A percentile compares a stretch with the other conserved stretches of the same genome.
Evolutionary conservation across 1,284 basidiomycete species (phyloP).

Genomic region (Ceratobasidium sp.): DNA sequence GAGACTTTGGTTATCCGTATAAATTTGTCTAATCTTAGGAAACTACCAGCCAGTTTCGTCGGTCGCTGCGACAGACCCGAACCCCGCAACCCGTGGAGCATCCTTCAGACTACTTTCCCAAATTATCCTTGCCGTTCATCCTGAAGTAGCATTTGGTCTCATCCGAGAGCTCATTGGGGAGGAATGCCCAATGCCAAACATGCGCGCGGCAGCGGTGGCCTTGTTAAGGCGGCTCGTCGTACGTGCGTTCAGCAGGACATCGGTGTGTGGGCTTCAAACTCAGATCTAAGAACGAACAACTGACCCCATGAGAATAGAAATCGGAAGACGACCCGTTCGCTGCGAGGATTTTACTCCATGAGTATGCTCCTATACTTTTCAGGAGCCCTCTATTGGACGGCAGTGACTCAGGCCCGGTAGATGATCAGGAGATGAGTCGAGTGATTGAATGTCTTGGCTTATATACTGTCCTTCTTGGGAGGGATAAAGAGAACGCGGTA

Average conservation of each 20-base stretch:
- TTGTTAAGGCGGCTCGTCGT: slow-evolving; percentile 30
- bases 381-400: not conserved
- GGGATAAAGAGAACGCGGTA: slow-evolving; percentile 16
- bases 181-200: slow-evolving; percentile 32
- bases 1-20: not conserved
- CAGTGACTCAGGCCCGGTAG: not conserved
- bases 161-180: slow-evolving; percentile 18
- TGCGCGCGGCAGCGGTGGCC: slow-evolving; percentile 23
- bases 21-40: not conserved
- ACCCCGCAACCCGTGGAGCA: not conserved
- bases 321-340: slow-evolving; percentile 38
- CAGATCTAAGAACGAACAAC: not conserved
- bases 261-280: slow-evolving; percentile 6
- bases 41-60: slow-evolving; percentile 9
- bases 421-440: slow-evolving; percentile 29
- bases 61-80: slow-evolving; percentile 22
- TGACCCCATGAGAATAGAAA: not conserved
- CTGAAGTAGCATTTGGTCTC: slow-evolving; percentile 21
- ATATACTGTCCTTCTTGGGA: slow-evolving; percentile 18
- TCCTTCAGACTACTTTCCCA: slow-evolving; percentile 1
- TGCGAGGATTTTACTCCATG: slow-evolving; percentile 11
- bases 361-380: slow-evolving; percentile 21
- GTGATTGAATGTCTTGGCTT: slow-evolving; percentile 35
- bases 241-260: slow-evolving; percentile 15
- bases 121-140: slow-evolving; percentile 9